These are phyloP conservation scores for Rhododendron molle DNA, from an alignment of 148 eudicot genomes.

Conservation along the genomic window DNA sequence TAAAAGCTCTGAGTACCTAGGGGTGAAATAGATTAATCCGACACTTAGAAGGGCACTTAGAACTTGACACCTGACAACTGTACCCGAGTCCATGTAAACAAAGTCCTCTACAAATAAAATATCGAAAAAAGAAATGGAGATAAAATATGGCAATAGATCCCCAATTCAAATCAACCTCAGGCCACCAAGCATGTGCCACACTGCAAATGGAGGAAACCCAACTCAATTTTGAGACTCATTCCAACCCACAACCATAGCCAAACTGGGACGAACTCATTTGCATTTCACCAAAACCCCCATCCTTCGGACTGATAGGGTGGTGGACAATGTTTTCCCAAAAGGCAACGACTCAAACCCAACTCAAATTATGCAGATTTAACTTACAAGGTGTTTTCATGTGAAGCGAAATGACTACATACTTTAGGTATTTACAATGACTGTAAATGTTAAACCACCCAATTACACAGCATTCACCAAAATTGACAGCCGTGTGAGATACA, in stretches of 20 bases:
- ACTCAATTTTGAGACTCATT: background rate
- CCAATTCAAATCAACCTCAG: background rate
- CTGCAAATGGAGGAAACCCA: background rate
- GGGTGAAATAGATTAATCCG: background rate
- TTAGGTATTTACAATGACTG: background rate
- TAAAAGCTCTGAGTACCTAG: background rate
- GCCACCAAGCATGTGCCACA: background rate
- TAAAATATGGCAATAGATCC: too few relatives aligned
- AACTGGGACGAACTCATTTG: background rate
- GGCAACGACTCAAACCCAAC: background rate
- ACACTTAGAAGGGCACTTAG: too few relatives aligned
- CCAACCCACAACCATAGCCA: background rate
- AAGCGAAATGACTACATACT: background rate
- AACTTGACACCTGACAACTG: background rate
- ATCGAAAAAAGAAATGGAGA: too few relatives aligned
- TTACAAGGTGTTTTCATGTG: background rate
- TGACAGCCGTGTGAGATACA: too few relatives aligned
- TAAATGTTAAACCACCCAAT: too few relatives aligned
- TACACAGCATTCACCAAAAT: too few relatives aligned
- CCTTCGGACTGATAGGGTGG: background rate
- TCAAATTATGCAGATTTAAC: background rate
- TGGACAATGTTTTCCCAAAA: background rate
- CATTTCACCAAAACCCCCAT: background rate
- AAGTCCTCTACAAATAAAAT: background rate
- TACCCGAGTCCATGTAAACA: too few relatives aligned